Base-by-base conservation (phyloP, 352 stramenopile species). In the Salisapilia sapeloensis region DNA sequence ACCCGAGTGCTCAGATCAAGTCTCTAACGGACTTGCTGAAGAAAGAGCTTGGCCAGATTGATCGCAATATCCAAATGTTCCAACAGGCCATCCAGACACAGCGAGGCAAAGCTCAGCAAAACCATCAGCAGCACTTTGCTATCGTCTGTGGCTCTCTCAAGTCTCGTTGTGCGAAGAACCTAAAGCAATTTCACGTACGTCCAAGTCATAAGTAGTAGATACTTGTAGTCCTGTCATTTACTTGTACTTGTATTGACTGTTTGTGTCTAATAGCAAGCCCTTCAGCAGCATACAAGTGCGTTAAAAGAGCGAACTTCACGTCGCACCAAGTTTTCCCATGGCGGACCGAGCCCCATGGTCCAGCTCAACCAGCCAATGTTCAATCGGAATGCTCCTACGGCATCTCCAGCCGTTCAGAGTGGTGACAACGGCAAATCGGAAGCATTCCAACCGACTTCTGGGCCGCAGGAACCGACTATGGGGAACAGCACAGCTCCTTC, bases 301-400 rank as follows among this genome's bases (percentile, higher is more conserved):
- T 84, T 89, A 29, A 63, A 66, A 25, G 70, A 85, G 31, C 66
- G 66, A 13, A 85, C 59, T 37, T 75, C 71, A 7, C 60, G 74
- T 19, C 58, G 74, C 13, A 85, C 61, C 50, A 84, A 83, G 45
- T 87, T 87, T 18, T 83, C 69, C 8, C 69, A 85, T 32, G 54
- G 65, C 42, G 61, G 69, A 36, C 45, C 61, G 24, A 80, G 60
- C 17, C 49, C 69, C 20, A 75, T 82, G 62, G 67, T 89, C 17
- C 74, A 85, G 38, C 64, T 89, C 18, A 82, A 80, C 16, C 62
- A 69, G 3, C 74, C 74, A 12, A 35, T 89, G n/a, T 84, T 83
- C 29, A 42, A 65, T 8, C 54, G 69, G 11, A 83, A 64, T 24
- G 42, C 24, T 15, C 13, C 44, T 2, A 27, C 42, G 6, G 26